Percentiles rank a stretch among this genome's conserved stretches.
Evolutionary conservation across 768 basidiomycete genomes (phyloP).

Genomic region (Psilocybe tampanensis): DNA sequence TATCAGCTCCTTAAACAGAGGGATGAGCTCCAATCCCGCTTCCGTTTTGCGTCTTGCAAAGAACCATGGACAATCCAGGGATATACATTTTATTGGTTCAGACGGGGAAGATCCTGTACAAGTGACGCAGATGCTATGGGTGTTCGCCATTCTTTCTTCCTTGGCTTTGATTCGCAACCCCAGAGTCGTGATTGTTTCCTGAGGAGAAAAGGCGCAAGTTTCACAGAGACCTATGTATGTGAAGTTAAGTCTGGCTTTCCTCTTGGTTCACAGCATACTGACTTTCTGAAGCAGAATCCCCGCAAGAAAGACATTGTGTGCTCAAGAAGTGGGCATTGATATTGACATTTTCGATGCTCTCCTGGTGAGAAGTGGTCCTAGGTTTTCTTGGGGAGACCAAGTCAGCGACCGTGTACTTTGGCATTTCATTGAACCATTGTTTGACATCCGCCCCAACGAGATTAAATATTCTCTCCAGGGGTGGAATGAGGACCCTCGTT

Average conservation of each 20-base stretch:
- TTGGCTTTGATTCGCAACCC: conserved; percentile 53
- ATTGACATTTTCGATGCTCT: conserved; percentile 40
- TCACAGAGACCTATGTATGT: conserved; percentile 60
- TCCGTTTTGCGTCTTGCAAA: conserved; percentile 71
- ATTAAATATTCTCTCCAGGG: conserved; percentile 88
- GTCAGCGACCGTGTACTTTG: conserved; percentile 47
- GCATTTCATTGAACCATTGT: conserved; percentile 89
- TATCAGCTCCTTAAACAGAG: conserved; percentile 32
- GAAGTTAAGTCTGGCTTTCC: neutral
- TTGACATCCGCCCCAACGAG: conserved; percentile 87
- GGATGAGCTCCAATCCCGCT: conserved; percentile 36
- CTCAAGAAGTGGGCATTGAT: conserved; percentile 80
- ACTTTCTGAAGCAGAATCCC: conserved; percentile 56
- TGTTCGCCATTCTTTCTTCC: conserved; percentile 54
- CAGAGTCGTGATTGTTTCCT: conserved; percentile 59
- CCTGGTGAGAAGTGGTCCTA: conserved; percentile 22
- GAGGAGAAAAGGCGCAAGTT: conserved; percentile 51
- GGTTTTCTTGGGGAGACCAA: conserved; percentile 32
- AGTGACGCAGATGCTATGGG: conserved; percentile 71
- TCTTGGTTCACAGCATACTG: conserved; percentile 4
- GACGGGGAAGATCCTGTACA: conserved; percentile 59
- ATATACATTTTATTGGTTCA: conserved; percentile 76
- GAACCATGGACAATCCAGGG: conserved; percentile 85
- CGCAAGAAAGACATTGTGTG: conserved; percentile 72
- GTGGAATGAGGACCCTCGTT: conserved; percentile 81